Evolutionary conservation across 352 stramenopile genomes (phyloP), one percentile per base, ranked within the genome.

Genomic region (Globisporangium solare): DNA sequence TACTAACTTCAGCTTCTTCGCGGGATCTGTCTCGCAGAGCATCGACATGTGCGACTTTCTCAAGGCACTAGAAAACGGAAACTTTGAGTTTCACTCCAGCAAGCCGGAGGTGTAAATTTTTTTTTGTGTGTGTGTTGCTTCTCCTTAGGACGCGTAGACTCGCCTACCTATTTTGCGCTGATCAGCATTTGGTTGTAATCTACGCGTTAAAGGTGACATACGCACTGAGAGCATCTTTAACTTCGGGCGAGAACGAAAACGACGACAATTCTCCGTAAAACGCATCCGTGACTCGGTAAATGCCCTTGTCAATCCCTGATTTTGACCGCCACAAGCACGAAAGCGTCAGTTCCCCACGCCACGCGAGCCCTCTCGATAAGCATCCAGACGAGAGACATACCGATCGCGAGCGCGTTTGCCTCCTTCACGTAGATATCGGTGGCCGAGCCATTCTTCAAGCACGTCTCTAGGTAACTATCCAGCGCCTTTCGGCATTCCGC

Each of bases 201-300:
- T 84, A 80, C 51, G 52, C 63, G 41, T 61, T 73, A 54, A 83
- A 80, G 45, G 55, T 68, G 8, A 58, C 51, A 57, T 86, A 91
- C 43, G 73, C 56, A 45, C 67, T 56, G 32, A 91, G 58, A 18
- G 73, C 64, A 22, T 68, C 67, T 61, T 84, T 83, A 18, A 89
- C 73, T 15, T 46, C 60, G 0, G 73, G 52, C 21, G 78, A 61
- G 43, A 88, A 84, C 27, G 63, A 61, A 54, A 88, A 88, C 37
- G 76, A 67, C 20, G 71, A 67, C 35, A 89, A 56, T 24, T 89
- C 81, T 39, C 63, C 64, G 64, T 76, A 75, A 62, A 89, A 92
- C 54, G 82, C 68, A 40, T 81, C 63, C 5, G 76, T 85, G 64
- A 92, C 86, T 64, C 73, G 75, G 76, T 88, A 86, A 66, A 89